Conservation (phyloP, 2,329 filamentous ascomycete genomes). For the Fonsecaea erecta region DNA sequence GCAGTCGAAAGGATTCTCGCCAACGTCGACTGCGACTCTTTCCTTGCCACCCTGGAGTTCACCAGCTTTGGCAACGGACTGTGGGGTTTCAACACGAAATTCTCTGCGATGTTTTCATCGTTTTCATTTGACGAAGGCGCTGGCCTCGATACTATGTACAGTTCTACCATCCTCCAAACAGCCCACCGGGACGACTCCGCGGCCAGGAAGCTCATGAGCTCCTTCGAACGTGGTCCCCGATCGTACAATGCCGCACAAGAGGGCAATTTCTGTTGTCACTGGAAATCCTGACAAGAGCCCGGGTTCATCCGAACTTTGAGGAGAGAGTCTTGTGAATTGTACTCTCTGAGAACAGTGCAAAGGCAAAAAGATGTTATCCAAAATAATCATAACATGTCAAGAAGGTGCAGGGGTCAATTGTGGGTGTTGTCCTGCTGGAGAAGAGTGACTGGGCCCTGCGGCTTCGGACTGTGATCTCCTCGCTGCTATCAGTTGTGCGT, state of each 20-base stretch:
- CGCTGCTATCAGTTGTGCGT: constrained; percentile 36
- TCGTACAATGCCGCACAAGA: constrained; percentile 24
- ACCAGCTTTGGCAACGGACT: background rate
- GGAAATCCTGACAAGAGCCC: constrained; percentile 18
- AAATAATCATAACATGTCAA: constrained; percentile 26
- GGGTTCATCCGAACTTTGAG: constrained; percentile 16
- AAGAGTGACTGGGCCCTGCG: constrained; percentile 32
- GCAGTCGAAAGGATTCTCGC: background rate
- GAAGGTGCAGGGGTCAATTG: constrained; percentile 29
- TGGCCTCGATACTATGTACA: constrained; percentile 36
- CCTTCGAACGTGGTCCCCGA: constrained; percentile 18
- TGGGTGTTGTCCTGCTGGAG: constrained; percentile 20
- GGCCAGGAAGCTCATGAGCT: constrained; percentile 11
- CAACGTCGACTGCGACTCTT: background rate
- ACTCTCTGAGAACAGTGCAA: constrained; percentile 28
- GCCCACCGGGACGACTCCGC: background rate
- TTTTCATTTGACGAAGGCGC: constrained; percentile 29
- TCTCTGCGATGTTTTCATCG: background rate
- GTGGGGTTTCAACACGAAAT: background rate
- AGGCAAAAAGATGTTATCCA: constrained; percentile 24
- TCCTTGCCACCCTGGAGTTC: background rate
- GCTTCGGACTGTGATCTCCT: constrained; percentile 27
- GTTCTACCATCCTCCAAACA: constrained; percentile 12
- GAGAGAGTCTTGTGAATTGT: constrained; percentile 35
- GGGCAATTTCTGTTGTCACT: constrained; percentile 8